Evolutionary conservation across 768 basidiomycete genomes (phyloP).

Genomic region (Boletus reticulatus): DNA sequence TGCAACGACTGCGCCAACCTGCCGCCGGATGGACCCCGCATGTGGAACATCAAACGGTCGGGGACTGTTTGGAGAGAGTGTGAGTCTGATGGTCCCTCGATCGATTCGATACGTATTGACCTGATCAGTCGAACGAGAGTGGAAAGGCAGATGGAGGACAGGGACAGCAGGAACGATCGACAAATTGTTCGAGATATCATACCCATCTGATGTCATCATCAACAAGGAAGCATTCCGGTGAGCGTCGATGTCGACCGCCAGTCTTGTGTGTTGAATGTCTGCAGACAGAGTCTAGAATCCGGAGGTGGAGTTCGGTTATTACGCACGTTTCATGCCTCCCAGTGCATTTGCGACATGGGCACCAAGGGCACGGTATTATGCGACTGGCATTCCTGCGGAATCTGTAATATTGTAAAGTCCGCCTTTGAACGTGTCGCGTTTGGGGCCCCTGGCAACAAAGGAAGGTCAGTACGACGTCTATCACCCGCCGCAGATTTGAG

Average conservation of each 20-base stretch:
- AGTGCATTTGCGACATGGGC: conserved; percentile 69
- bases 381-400: conserved; percentile 61
- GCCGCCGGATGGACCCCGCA: conserved; percentile 38
- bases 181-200: conserved; percentile 53
- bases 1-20: conserved; percentile 53
- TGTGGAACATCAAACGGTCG: conserved; percentile 48
- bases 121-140: conserved; percentile 52
- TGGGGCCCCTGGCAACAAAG: conserved; percentile 48
- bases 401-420: conserved; percentile 58
- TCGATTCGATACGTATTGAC: conserved; percentile 23
- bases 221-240: conserved; percentile 52
- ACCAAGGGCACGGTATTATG: conserved; percentile 50
- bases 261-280: conserved; percentile 4
- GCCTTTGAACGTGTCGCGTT: conserved; percentile 59
- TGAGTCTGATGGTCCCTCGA: conserved; percentile 32
- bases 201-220: conserved; percentile 26
- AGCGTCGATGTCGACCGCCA: conserved; percentile 9
- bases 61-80: conserved; percentile 51
- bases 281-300: conserved; percentile 35
- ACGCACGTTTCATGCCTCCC: conserved; percentile 60
- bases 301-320: conserved; percentile 42
- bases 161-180: conserved; percentile 41
- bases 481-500: neutral
- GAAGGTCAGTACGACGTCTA: conserved; percentile 42
- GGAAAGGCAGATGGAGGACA: conserved; percentile 39